Conservation (phyloP, 1,284 basidiomycete species). For the Testicularia cyperi region DNA sequence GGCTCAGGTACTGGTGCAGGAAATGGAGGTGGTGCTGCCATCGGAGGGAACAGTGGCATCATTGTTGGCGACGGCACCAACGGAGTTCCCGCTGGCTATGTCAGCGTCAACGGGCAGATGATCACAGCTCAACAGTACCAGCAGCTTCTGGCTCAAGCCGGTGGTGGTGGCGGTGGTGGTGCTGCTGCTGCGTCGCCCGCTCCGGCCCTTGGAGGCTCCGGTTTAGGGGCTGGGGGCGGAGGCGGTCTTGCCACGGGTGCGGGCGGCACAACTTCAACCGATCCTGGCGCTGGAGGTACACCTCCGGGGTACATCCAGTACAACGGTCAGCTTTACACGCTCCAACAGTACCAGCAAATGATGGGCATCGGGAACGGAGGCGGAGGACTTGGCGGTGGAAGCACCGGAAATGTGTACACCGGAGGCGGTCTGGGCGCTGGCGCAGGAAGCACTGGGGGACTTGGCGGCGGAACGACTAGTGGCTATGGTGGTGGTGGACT, state of each 20-base stretch:
- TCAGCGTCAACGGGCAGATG: constrained; percentile 20
- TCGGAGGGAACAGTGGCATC: background rate
- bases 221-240: constrained; percentile 1
- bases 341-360: constrained; percentile 16
- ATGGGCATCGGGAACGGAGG: too few relatives aligned
- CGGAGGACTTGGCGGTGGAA: too few relatives aligned
- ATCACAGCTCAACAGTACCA: constrained; percentile 20
- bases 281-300: background rate
- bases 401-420: too few relatives aligned
- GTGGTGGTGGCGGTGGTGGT: background rate
- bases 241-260: background rate
- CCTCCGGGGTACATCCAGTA: constrained; percentile 23
- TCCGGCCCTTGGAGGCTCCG: too few relatives aligned
- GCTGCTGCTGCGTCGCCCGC: too few relatives aligned
- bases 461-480: too few relatives aligned
- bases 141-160: constrained; percentile 4
- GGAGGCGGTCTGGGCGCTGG: too few relatives aligned
- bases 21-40: background rate
- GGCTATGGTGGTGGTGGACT: too few relatives aligned
- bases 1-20: background rate
- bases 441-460: too few relatives aligned
- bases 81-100: constrained; percentile 9
- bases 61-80: background rate
- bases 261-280: background rate
- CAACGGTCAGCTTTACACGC: constrained; percentile 18